Percentiles rank a stretch among this genome's conserved stretches.
Evolutionary conservation across 83 land plant genomes (phyloP).

Genomic region (Thuja plicata): DNA sequence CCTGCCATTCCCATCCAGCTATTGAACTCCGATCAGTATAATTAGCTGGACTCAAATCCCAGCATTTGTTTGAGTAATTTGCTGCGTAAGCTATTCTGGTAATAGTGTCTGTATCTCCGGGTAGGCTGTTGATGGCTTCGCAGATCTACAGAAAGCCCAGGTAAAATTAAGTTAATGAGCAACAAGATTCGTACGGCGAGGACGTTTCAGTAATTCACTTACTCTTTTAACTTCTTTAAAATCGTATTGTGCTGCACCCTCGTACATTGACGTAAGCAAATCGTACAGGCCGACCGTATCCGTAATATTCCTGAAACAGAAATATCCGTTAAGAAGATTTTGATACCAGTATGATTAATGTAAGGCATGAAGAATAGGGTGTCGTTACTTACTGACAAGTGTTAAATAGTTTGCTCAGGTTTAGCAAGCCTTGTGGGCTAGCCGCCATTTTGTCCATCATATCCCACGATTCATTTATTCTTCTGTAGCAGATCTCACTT

Average conservation of each 20-base stretch:
- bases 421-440: slow-evolving; percentile 24
- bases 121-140: slow-evolving; percentile 38
- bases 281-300: slow-evolving; percentile 11
- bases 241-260: slow-evolving; percentile 30
- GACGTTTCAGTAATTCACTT: not conserved
- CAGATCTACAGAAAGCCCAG: slow-evolving; percentile 27
- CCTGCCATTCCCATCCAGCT: not conserved
- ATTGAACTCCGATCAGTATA: too few species aligned
- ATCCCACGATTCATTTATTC: too few species aligned
- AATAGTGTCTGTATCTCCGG: slow-evolving; percentile 23
- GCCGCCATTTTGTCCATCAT: slow-evolving; percentile 32
- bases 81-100: slow-evolving; percentile 25
- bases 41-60: not conserved
- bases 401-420: slow-evolving; percentile 22
- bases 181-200: not conserved
- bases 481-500: too few species aligned
- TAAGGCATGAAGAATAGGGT: too few species aligned
- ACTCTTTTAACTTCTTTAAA: slow-evolving; percentile 33
- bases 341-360: not conserved
- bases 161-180: not conserved
- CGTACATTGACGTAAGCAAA: slow-evolving; percentile 17
- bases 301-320: not conserved
- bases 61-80: not conserved
- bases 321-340: not conserved
- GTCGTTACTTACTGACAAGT: slow-evolving; percentile 22